Base-by-base conservation (phyloP, 768 basidiomycete genomes). In the Tephrocybe sp. region DNA sequence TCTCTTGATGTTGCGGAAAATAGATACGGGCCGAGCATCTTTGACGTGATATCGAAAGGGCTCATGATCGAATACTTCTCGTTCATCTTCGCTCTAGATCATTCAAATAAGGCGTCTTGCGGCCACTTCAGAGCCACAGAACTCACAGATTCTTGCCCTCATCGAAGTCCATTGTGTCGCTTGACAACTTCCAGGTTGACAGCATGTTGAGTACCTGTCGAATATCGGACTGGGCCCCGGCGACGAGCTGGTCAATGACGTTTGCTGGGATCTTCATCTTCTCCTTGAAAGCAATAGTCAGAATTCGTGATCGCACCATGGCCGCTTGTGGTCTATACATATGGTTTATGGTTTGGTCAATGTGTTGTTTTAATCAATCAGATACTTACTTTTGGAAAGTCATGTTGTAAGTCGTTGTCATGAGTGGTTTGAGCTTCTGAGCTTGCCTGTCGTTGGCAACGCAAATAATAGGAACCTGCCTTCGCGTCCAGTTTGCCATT, bases 201-300 rank as follows among this genome's bases (percentile, higher is more conserved):
- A 99, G 74, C 93, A 99, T 98, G 65, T 98, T 98, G 52, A 99
- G 70, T 16, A 98, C 92, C 64, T 96, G 96, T 3, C 97, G 89
- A 50, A 99, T 96, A 67, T 99, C 97, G 1, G 95, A 96, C 59
- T 97, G 91, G 2, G 93, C 79, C 4, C 96, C 90, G 1, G 72
- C 67, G 49, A 98, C 82, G 26, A 99, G 86, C 64, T 97, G 91
- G 61, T 99, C 97, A 27, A 98, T 68, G 34, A 95, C 96, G 50
- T 91, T 91, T 0, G 85, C 83, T 0, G 91, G 88, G n/a, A 98
- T 73, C 66, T 91, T 89, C 82, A 99, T 80, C 57, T 91, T 90
- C 67, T 99, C 97, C 92, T 93, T 96, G 81, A 82, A 97, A 5
- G 83, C 72, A 56, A 99, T 92, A 1, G 86, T 83, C 69, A 98